Base-by-base conservation (phyloP, 2,329 filamentous ascomycete species). In the Lasiodiplodia citricola region DNA sequence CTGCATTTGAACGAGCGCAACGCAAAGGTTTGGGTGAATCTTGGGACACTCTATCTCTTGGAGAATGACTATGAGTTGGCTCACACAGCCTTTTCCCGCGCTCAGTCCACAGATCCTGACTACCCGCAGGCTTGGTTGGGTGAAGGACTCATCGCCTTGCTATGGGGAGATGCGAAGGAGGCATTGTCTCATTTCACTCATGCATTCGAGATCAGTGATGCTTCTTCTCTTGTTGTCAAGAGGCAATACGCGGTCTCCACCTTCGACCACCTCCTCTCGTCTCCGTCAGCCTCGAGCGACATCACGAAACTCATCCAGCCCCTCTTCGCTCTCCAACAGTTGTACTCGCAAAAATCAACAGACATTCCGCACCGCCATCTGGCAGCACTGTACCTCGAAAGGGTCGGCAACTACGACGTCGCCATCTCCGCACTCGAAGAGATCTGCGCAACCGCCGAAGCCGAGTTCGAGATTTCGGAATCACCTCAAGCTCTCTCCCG, bases 111-210 rank as follows among this genome's bases (percentile, higher is more conserved):
- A 4, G 96, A 99, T 77, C 96, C 96, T 0, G 95, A 97, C 72
- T 97, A 95, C 76, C 90, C 94, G 0, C 90, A 95, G 75, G 95
- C 94, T 18, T 99, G 96, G 96, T 83, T 98, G 8, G 96, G 96
- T 0, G 95, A 98, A 80, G 95, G 93, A 0, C 86, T 97, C 31
- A 86, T 98, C 65, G 94, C 96, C 4, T 84, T 94, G 18, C 82
- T 95, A 35, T 87, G 88, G 62, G 94, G 92, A 1, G 91, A 97
- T 70, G 74, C 82, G 0, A 89, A 87, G 70, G 94, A 97, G 80
- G 94, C 95, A 1, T 87, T 93, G 25, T 90, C 90, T 13, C 87
- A 98, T 11, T 97, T 97, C 76, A 94, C 92, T 1, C 96, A 99
- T 77, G 95, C 96, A 0, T 96, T 97, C 83, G 94, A 97, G 71